Percentiles rank a stretch among this genome's conserved stretches.
Evolutionary conservation across 2,329 filamentous ascomycete genomes (phyloP).

Genomic region (Boeremia exigua): DNA sequence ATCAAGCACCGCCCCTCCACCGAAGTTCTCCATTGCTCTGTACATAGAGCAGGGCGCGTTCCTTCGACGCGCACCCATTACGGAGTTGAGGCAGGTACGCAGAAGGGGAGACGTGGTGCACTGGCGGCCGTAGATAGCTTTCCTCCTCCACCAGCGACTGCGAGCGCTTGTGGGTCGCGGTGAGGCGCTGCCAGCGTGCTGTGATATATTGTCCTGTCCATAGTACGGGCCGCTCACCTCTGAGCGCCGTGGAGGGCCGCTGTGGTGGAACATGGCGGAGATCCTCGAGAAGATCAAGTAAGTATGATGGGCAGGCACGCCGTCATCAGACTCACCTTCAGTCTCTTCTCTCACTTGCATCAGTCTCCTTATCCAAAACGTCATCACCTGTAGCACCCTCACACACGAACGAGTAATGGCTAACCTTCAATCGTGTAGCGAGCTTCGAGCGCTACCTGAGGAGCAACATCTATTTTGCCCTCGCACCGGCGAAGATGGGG

Average conservation of each 20-base stretch:
- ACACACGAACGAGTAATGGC: conserved; percentile 20
- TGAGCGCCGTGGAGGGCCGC: conserved; percentile 1
- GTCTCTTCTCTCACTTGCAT: not conserved
- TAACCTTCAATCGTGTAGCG: conserved; percentile 36
- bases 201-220: conserved; percentile 20
- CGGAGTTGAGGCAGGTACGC: not conserved
- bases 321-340: not conserved
- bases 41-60: not conserved
- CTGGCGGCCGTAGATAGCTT: conserved; percentile 11
- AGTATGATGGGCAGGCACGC: conserved; percentile 16
- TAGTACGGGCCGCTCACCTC: conserved; percentile 7
- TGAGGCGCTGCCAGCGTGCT: not conserved
- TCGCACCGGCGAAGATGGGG: conserved; percentile 44
- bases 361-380: not conserved
- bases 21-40: not conserved
- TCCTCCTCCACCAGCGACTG: conserved; percentile 5
- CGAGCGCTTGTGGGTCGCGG: not conserved
- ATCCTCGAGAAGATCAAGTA: conserved; percentile 45
- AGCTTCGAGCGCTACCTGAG: conserved; percentile 46
- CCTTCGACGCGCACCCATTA: not conserved
- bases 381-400: not conserved
- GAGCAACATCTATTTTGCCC: conserved; percentile 58
- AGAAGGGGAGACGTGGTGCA: conserved; percentile 2
- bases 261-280: conserved; percentile 38
- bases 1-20: not conserved